Base-by-base conservation (phyloP, 306 rosid genomes). In the Herpetospermum pedunculosum region DNA sequence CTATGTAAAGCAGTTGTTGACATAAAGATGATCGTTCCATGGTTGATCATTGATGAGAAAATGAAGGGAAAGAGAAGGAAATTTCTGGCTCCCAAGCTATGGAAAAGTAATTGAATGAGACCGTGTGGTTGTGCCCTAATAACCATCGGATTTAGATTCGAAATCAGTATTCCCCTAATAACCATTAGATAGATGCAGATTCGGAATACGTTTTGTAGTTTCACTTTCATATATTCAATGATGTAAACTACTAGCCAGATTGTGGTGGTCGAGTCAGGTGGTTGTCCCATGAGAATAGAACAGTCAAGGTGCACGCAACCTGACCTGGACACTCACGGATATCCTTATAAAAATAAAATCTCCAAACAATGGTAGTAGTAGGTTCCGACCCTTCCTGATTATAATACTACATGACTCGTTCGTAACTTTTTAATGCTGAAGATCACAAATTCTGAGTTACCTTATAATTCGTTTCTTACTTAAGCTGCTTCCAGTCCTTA, bases 21-120 rank as follows among this genome's bases (percentile, higher is more conserved):
- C 37, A 41, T 68, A 41, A 26, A 25, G 38, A 43, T 41, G 75
- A 30, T 29, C n/a, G 43, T 48, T 29, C n/a, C 32, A 16, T 63
- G 25, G 69, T 53, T 68, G 72, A 30, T 75, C 47, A 75, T 53
- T 68, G 72, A 30, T 75, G 55, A 75, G 72, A 65, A 67, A 46
- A 48, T 46, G 75, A 67, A 40, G 25, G 38, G 53, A 48, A 70
- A 38, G 15, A 21, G 44, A 34, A 19, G 63, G 21, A 52, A 72
- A 34, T 9, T 52, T 38, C 1, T 64, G 18, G 32, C 62, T 48
- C 40, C 23, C 14, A 8, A 60, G 32, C 25, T 2, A 18, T 48
- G 23, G 28, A 21, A 3, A 53, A 23, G 29, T 10, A 3, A 19
- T 8, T 53, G 13, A 10, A 55, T 26, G n/a, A 55, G 63, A 11